A percentile compares a stretch with the other conserved stretches of the same genome.
Conservation (phyloP, 2,329 filamentous ascomycete genomes). For the Basipetospora sp. region DNA sequence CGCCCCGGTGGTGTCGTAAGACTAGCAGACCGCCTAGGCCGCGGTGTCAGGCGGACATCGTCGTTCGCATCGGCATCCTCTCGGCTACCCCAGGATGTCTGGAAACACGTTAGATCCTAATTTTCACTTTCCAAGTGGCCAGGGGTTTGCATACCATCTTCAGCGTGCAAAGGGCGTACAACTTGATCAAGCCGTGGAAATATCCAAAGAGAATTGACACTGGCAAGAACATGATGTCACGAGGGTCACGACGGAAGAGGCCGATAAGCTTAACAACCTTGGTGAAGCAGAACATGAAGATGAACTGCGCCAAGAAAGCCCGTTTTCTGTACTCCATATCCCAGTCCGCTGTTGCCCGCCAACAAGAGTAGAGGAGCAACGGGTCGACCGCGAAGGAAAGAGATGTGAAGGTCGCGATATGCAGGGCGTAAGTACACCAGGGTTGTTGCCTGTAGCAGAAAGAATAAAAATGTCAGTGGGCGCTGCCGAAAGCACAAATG, state of each 20-base stretch:
- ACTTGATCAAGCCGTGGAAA: constrained; percentile 82
- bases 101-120: constrained; percentile 3
- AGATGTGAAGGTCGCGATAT: constrained; percentile 83
- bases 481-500: constrained; percentile 3
- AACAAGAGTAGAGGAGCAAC: constrained; percentile 53
- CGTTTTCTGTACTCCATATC: constrained; percentile 32
- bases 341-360: constrained; percentile 52
- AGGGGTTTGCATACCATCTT: constrained; percentile 50
- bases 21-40: constrained; percentile 18
- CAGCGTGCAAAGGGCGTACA: constrained; percentile 71
- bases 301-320: constrained; percentile 46
- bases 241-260: constrained; percentile 71
- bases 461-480: not conserved
- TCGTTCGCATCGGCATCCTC: constrained; percentile 81
- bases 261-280: constrained; percentile 85
- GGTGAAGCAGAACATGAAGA: constrained; percentile 68
- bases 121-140: not conserved
- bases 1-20: constrained; percentile 6
- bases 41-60: constrained; percentile 47
- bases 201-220: constrained; percentile 86
- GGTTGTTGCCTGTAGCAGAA: constrained; percentile 54
- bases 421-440: constrained; percentile 87
- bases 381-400: constrained; percentile 69
- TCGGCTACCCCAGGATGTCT: constrained; percentile 94
- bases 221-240: constrained; percentile 64